Percentiles rank a stretch among this genome's conserved stretches.
These are phyloP conservation scores for Paramyrothecium roridum DNA, from an alignment of 2,329 filamentous ascomycete genomes.

Conservation along the genomic window DNA sequence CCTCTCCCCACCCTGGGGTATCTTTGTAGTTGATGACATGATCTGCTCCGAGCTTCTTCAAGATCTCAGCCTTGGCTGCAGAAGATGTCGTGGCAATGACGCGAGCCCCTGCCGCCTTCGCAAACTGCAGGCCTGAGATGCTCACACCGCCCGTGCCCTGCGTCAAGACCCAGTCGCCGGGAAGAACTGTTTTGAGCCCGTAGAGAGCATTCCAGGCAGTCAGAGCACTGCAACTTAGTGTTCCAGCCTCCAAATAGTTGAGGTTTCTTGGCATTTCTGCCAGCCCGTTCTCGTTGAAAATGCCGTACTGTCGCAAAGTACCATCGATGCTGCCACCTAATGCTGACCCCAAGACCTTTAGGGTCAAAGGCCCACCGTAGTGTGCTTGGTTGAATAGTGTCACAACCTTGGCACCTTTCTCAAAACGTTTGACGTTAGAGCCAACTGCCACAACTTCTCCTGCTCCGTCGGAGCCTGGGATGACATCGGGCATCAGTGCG, in stretches of 20 bases:
- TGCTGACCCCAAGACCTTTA: constrained; percentile 2
- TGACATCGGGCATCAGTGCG: constrained; percentile 13
- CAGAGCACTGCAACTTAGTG: constrained; percentile 48
- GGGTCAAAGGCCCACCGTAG: constrained; percentile 27
- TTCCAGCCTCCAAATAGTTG: constrained; percentile 42
- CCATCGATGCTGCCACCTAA: constrained; percentile 24
- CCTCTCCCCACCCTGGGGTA: constrained; percentile 33
- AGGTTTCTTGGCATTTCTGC: constrained; percentile 53
- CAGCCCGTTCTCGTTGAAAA: constrained; percentile 49
- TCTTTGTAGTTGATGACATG: constrained; percentile 42
- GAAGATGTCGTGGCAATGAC: constrained; percentile 40
- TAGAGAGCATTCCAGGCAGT: constrained; percentile 59
- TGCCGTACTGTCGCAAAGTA: constrained; percentile 23
- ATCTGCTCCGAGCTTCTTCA: constrained; percentile 36
- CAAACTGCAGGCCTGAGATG: constrained; percentile 37
- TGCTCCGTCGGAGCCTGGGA: constrained; percentile 45
- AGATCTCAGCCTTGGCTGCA: constrained; percentile 26
- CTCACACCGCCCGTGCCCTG: constrained; percentile 41
- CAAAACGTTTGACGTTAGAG: constrained; percentile 44
- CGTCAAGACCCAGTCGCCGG: constrained; percentile 34
- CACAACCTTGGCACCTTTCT: constrained; percentile 47
- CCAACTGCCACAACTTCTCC: constrained; percentile 47
- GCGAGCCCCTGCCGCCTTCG: constrained; percentile 33
- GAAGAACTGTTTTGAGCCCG: constrained; percentile 32
- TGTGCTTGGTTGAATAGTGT: constrained; percentile 20